Conservation (phyloP, 2,329 filamentous ascomycete species). For the Parafenestella ontariensis region DNA sequence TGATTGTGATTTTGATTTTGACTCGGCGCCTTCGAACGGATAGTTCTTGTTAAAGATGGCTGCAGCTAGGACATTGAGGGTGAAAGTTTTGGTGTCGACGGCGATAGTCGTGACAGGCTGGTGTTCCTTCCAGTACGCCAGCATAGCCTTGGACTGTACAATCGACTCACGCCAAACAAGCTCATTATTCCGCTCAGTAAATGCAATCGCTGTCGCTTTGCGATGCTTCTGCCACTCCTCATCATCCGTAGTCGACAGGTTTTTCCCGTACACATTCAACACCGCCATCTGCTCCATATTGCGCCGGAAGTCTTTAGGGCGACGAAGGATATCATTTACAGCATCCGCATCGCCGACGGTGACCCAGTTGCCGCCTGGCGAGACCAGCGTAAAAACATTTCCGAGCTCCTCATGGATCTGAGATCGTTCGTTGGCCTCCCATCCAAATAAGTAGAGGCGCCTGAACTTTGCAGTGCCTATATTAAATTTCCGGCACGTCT, state of each 20-base stretch:
- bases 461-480: no score
- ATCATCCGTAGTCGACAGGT: constrained; percentile 28
- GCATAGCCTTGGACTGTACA: constrained; percentile 19
- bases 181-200: constrained; percentile 37
- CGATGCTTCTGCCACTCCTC: constrained; percentile 37
- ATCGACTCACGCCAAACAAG: constrained; percentile 31
- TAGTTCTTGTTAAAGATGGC: constrained; percentile 19
- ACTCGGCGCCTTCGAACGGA: constrained; percentile 13
- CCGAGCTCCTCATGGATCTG: constrained; percentile 7
- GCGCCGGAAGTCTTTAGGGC: constrained; percentile 14
- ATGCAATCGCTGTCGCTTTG: constrained; percentile 28
- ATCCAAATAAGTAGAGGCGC: not conserved
- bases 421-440: constrained; percentile 3
- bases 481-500: no score
- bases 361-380: constrained; percentile 4
- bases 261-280: constrained; percentile 31
- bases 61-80: constrained; percentile 21
- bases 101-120: constrained; percentile 4
- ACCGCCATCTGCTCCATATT: constrained; percentile 25
- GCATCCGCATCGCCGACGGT: constrained; percentile 9
- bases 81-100: constrained; percentile 17
- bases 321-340: constrained; percentile 6
- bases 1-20: not conserved
- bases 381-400: constrained; percentile 7
- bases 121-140: constrained; percentile 21